These are phyloP conservation scores for Amaranthus cruentus DNA, from an alignment of 148 eudicot genomes.

Conservation along the genomic window DNA sequence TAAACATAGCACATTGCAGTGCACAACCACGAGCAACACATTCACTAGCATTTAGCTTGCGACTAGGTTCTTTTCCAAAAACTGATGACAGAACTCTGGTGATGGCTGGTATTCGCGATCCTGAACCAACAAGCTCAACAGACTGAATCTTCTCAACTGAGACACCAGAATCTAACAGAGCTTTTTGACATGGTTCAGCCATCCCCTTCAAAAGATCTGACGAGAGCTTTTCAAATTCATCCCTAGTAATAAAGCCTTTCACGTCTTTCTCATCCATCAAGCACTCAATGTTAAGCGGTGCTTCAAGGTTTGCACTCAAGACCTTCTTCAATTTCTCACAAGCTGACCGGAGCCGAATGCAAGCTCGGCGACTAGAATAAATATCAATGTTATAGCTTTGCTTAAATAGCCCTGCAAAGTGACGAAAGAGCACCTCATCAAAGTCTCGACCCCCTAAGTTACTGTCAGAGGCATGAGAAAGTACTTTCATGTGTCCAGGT, in stretches of 20 bases:
- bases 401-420: slow-evolving; percentile 69
- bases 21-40: slow-evolving; percentile 99
- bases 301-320: slow-evolving; percentile 91
- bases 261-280: slow-evolving; percentile 98
- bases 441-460: slow-evolving; percentile 91
- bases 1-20: slow-evolving; percentile 94
- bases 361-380: slow-evolving; percentile 60
- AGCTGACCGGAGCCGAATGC: slow-evolving; percentile 72
- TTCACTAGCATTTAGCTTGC: slow-evolving; percentile 84
- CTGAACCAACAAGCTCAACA: slow-evolving; percentile 94
- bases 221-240: slow-evolving; percentile 78
- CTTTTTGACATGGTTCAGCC: slow-evolving; percentile 68
- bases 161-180: slow-evolving; percentile 58
- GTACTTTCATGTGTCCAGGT: slow-evolving; percentile 61
- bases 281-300: slow-evolving; percentile 87
- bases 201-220: slow-evolving; percentile 61
- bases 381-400: slow-evolving; percentile 69
- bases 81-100: slow-evolving; percentile 41
- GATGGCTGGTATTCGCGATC: slow-evolving; percentile 87
- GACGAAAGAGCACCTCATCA: slow-evolving; percentile 76
- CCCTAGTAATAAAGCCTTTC: slow-evolving; percentile 70
- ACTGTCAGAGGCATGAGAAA: slow-evolving; percentile 75
- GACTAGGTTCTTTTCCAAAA: slow-evolving; percentile 61
- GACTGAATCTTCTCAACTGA: slow-evolving; percentile 49
- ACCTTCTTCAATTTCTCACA: slow-evolving; percentile 93